These are phyloP conservation scores for Lenwebbia sp. DNA, from an alignment of 345 rosid genomes.

Conservation along the genomic window DNA sequence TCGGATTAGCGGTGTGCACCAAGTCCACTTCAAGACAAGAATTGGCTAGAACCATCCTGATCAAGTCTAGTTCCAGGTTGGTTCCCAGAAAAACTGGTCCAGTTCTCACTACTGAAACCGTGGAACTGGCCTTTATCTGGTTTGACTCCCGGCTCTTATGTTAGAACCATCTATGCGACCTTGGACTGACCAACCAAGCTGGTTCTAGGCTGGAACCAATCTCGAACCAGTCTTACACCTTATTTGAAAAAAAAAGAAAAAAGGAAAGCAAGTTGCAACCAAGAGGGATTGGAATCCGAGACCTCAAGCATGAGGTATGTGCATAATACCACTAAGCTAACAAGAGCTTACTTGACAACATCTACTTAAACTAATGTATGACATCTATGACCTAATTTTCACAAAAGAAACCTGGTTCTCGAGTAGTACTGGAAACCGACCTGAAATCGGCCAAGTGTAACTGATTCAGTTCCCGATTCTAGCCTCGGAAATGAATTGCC, in stretches of 20 bases:
- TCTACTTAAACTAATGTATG: not conserved
- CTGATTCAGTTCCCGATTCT: not conserved
- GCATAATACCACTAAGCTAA: not conserved
- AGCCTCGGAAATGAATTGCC: not conserved
- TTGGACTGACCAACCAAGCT: not conserved
- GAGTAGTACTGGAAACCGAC: not conserved
- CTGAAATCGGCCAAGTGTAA: not conserved
- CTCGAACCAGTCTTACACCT: not conserved
- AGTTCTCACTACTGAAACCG: not conserved
- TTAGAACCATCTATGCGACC: not conserved
- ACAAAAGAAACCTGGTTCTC: not conserved
- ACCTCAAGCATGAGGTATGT: not conserved
- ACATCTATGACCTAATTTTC: not conserved
- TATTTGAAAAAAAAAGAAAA: not conserved
- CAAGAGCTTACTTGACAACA: not conserved
- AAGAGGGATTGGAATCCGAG: not conserved
- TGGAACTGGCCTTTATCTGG: not conserved
- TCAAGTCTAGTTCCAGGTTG: not conserved
- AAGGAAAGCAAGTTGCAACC: not conserved
- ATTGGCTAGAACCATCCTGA: not conserved
- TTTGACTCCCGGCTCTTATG: not conserved
- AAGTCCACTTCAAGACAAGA: not conserved
- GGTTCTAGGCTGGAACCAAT: not conserved
- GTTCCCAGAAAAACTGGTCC: not conserved
- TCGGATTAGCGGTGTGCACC: not conserved